Evolutionary conservation across 2,329 filamentous ascomycete genomes (phyloP).

Genomic region (Immersiporthe knoxdaviesiana): DNA sequence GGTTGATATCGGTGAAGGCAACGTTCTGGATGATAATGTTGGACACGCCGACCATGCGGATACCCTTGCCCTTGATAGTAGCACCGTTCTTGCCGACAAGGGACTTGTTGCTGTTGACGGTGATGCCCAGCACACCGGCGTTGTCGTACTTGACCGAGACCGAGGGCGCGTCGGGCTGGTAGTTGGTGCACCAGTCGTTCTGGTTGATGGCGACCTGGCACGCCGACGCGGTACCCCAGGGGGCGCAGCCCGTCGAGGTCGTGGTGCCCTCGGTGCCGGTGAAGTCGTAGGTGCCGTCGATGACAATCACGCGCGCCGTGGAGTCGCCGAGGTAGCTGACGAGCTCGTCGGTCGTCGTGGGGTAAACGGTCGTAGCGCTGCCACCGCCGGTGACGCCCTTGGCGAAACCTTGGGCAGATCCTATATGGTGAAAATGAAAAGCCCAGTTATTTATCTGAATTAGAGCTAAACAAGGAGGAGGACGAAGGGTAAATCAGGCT

Average conservation of each 20-base stretch:
- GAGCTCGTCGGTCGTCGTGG: conserved; percentile 57
- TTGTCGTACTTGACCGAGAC: conserved; percentile 52
- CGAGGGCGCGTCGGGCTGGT: conserved; percentile 54
- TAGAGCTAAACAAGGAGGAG: background rate
- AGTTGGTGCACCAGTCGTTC: conserved; percentile 62
- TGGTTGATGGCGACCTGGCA: conserved; percentile 66
- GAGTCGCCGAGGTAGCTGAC: conserved; percentile 61
- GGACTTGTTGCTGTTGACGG: conserved; percentile 60
- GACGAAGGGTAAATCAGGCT: too few relatives aligned
- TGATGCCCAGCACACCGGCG: conserved; percentile 54
- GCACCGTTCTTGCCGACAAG: conserved; percentile 55
- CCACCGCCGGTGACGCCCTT: conserved; percentile 64
- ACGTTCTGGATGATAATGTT: conserved; percentile 67
- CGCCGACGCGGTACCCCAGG: conserved; percentile 54
- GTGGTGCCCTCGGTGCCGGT: conserved; percentile 56
- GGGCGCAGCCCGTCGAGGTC: conserved; percentile 59
- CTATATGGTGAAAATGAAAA: conserved; percentile 28
- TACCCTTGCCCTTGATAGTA: conserved; percentile 61
- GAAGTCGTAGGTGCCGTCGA: conserved; percentile 61
- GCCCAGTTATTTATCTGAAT: background rate
- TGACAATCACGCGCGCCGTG: conserved; percentile 58
- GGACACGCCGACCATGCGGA: conserved; percentile 51
- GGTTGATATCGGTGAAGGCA: conserved; percentile 58
- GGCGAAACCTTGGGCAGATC: conserved; percentile 48
- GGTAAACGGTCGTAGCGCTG: conserved; percentile 55